Conservation (phyloP, 257 asterid genomes). For the Cordia subcordata region DNA sequence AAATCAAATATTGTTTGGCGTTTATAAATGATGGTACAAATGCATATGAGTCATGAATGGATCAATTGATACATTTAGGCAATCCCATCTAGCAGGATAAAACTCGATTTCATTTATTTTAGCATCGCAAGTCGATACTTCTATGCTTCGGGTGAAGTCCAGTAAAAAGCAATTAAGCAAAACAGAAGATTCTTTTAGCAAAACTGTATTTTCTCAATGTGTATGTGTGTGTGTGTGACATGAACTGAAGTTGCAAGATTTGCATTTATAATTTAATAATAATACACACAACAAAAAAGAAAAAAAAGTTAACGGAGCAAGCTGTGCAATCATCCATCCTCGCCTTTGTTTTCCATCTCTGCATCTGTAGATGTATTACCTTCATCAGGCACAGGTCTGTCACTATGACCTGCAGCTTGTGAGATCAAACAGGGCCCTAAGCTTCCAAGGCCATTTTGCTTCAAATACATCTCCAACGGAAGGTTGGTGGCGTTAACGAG, state of each 20-base stretch:
- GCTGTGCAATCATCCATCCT: conserved; percentile 9
- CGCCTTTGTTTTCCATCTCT: conserved; percentile 11
- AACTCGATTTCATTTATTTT: too few relatives aligned
- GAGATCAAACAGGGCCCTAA: conserved; percentile 8
- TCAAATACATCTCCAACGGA: conserved; percentile 33
- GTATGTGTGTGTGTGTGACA: too few relatives aligned
- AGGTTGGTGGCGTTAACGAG: conserved; percentile 36
- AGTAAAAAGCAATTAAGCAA: too few relatives aligned
- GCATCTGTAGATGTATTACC: conserved; percentile 14
- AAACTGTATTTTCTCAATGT: too few relatives aligned
- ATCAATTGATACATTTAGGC: too few relatives aligned
- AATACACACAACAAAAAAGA: background rate
- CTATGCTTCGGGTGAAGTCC: too few relatives aligned
- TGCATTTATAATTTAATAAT: background rate
- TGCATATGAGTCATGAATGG: too few relatives aligned
- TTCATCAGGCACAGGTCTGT: conserved; percentile 9
- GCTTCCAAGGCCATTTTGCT: conserved; percentile 24
- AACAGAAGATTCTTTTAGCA: too few relatives aligned
- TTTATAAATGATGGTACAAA: too few relatives aligned
- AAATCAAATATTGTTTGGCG: too few relatives aligned
- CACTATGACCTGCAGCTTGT: conserved; percentile 10
- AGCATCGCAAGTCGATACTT: too few relatives aligned
- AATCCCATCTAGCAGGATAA: too few relatives aligned
- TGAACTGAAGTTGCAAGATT: background rate
- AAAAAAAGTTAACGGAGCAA: background rate